Conservation (phyloP, 2,329 filamentous ascomycete genomes). For the Penicillium sp. region DNA sequence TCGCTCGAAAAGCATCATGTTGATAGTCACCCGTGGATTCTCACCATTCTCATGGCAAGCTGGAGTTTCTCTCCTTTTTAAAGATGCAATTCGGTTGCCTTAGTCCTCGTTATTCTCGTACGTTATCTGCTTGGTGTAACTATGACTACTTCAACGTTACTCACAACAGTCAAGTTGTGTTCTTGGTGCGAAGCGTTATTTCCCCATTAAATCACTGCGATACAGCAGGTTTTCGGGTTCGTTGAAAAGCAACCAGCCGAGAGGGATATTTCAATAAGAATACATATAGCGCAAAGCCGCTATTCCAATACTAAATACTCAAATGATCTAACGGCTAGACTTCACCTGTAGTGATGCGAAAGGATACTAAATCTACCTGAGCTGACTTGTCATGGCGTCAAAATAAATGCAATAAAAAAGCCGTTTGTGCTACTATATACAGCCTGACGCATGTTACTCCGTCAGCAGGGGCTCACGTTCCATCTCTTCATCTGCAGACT, state of each 20-base stretch:
- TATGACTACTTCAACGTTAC: slow-evolving; percentile 5
- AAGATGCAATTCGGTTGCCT: slow-evolving; percentile 6
- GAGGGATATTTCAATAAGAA: not conserved
- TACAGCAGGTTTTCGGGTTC: no score
- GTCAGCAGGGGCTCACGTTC: slow-evolving; percentile 8
- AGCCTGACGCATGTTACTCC: not conserved
- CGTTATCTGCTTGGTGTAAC: slow-evolving; percentile 2
- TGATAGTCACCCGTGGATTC: not conserved
- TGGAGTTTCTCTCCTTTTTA: slow-evolving; percentile 1
- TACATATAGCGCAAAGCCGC: not conserved
- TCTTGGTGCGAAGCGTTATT: no score
- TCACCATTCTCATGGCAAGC: not conserved
- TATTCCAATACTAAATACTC: not conserved
- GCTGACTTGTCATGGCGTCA: not conserved
- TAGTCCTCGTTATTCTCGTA: not conserved
- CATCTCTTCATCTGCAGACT: slow-evolving; percentile 11
- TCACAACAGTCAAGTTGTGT: not conserved
- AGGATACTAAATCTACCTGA: not conserved
- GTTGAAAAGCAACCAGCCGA: no score
- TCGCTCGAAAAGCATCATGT: slow-evolving; percentile 8
- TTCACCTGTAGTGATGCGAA: not conserved
- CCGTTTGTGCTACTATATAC: not conserved
- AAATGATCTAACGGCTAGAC: not conserved
- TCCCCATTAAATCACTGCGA: not conserved
- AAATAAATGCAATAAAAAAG: not conserved